Evolutionary conservation across 2,329 filamentous ascomycete genomes (phyloP), one percentile per base, ranked within the genome.

Genomic region (Pseudogymnoascus destructans): DNA sequence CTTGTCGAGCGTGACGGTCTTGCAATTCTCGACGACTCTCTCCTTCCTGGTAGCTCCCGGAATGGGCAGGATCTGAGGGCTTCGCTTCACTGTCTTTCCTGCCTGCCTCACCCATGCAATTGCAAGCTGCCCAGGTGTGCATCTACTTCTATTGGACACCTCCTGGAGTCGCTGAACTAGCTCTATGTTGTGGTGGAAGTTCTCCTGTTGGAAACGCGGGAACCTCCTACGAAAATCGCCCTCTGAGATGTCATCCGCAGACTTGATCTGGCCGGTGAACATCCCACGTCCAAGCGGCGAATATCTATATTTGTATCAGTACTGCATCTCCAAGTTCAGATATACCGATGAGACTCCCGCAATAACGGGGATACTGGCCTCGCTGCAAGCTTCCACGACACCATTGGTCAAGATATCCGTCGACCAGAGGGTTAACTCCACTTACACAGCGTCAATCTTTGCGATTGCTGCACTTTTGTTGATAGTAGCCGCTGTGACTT

Each of bases 311-410:
- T 57, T 25, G 32, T 27, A 52, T 65, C 55, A 63, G 63, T 59
- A 32, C 13, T 35, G 21, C 17, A 17, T 15, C 17, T 15, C 33
- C 55, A 7, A 36, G 49, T 23, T 19, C 59, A 25, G 27, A 59
- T n/a, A 21, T 25, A 25, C 11, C 6, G 25, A n/a, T 35, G 15
- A 46, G 40, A 64, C 67, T 15, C 65, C 69, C 65, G 84, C 85
- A 33, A 89, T 71, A 54, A 91, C 72, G 0, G 85, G 83, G 60
- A 92, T 89, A 52, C 75, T 73, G 49, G 86, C 70, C 67, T 91
- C 77, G 0, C 73, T 76, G 65, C 81, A 85, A 0, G 79, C 75
- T 6, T 67, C 64, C 1, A 70, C 70, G 25, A 76, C 67, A 3
- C 74, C 72, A 56, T 72, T 73, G 5, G 63, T 60, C 23, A 71